Percentiles rank a stretch among this genome's conserved stretches.
phyloP scores from a whole-genome alignment of 148 eudicot species.

The Chenopodium berlandieri region DNA sequence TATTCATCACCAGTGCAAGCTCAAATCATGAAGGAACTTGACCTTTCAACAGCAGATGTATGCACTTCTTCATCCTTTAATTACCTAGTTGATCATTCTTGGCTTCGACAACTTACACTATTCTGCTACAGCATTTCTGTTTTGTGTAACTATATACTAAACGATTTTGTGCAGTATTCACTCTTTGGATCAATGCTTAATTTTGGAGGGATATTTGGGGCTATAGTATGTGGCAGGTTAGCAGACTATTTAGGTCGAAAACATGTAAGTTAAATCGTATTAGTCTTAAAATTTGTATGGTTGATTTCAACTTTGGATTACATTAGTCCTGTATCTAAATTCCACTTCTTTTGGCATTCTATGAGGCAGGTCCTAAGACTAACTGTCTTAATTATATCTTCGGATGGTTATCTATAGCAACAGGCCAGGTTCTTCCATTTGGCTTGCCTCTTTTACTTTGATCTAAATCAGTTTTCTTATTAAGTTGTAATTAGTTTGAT shows the following conservation, averaged over 20 bases:
- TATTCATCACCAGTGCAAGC: constrained; percentile 44
- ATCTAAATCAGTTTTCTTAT: too few relatives aligned
- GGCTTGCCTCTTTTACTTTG: too few relatives aligned
- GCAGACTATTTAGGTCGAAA: constrained; percentile 37
- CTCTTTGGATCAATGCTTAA: constrained; percentile 33
- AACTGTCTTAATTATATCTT: constrained; percentile 22
- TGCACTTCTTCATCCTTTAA: neutral
- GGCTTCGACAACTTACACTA: too few relatives aligned
- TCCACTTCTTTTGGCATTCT: neutral
- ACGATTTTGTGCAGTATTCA: constrained; percentile 32
- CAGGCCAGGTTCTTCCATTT: constrained; percentile 24
- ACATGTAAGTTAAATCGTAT: constrained; percentile 23
- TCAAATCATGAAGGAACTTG: constrained; percentile 38
- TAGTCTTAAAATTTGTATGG: neutral
- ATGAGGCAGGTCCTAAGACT: constrained; percentile 26
- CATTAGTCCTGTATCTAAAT: neutral
- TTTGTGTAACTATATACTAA: neutral
- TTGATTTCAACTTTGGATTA: neutral
- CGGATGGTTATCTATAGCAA: constrained; percentile 36
- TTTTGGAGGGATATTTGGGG: constrained; percentile 31
- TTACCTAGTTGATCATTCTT: too few relatives aligned
- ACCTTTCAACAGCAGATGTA: constrained; percentile 41
- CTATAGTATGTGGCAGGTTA: constrained; percentile 34
- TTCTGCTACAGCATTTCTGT: too few relatives aligned
- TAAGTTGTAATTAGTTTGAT: too few relatives aligned